phyloP scores from a whole-genome alignment of 352 stramenopile genomes.

The Phytopythium oedochilum region DNA sequence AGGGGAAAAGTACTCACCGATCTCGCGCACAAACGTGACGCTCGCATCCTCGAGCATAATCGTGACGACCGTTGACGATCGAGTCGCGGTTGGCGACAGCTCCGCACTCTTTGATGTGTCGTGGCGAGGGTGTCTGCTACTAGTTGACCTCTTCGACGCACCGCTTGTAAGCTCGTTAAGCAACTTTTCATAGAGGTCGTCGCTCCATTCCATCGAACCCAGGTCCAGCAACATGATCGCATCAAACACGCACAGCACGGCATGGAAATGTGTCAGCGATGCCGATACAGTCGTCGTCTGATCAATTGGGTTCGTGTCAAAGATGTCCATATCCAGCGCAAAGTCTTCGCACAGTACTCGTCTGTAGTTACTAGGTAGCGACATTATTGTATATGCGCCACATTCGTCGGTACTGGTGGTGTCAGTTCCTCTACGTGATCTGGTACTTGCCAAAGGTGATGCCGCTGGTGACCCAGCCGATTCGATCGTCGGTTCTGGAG shows the following conservation, averaged over 20 bases:
- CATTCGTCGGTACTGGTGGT: neutral
- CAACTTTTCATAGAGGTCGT: slow-evolving; percentile 6
- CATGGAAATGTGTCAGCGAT: slow-evolving; percentile 66
- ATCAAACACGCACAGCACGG: slow-evolving; percentile 59
- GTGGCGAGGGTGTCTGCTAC: slow-evolving; percentile 1
- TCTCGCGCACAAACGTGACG: slow-evolving; percentile 68
- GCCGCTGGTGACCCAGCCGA: slow-evolving; percentile 12
- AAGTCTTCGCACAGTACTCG: slow-evolving; percentile 74
- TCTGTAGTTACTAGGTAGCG: slow-evolving; percentile 25
- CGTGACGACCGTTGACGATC: slow-evolving; percentile 30
- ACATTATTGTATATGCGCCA: neutral
- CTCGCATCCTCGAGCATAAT: slow-evolving; percentile 63
- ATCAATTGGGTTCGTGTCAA: slow-evolving; percentile 43
- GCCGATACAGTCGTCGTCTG: slow-evolving; percentile 40
- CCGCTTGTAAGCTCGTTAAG: slow-evolving; percentile 4
- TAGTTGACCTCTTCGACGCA: slow-evolving; percentile 1
- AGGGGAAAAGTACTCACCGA: slow-evolving; percentile 67
- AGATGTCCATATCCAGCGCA: slow-evolving; percentile 55
- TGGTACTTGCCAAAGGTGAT: neutral
- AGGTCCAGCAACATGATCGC: slow-evolving; percentile 29
- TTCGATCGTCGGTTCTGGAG: slow-evolving; percentile 19
- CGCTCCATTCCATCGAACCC: slow-evolving; percentile 6
- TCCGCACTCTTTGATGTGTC: slow-evolving; percentile 6
- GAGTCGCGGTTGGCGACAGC: slow-evolving; percentile 10
- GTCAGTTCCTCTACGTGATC: neutral